Evolutionary conservation across 345 rosid species (phyloP).

Genomic region (Geranium brycei): DNA sequence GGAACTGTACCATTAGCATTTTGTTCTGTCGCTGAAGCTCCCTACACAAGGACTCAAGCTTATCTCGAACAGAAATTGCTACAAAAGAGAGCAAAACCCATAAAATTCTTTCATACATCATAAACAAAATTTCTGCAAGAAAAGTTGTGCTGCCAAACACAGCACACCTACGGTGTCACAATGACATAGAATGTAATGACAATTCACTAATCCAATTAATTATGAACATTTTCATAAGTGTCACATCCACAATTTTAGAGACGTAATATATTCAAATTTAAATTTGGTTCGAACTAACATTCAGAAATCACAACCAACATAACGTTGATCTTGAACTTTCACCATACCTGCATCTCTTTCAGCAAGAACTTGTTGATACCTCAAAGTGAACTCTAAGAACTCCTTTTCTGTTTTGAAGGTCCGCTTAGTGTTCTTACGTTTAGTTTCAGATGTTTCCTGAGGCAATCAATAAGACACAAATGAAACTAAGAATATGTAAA

Average conservation of each 20-base stretch:
- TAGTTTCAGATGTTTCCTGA: constrained; percentile 58
- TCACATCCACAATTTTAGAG: not conserved
- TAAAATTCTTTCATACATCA: not conserved
- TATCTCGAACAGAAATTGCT: constrained; percentile 78
- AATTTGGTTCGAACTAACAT: not conserved
- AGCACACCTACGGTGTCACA: too few relatives aligned
- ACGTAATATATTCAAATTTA: too few relatives aligned
- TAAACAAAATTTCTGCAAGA: not conserved
- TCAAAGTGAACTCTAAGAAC: constrained; percentile 66
- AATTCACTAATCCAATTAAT: too few relatives aligned
- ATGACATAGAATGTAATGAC: too few relatives aligned
- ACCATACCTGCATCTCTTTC: constrained; percentile 75
- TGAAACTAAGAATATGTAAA: not conserved
- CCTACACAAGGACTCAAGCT: constrained; percentile 83
- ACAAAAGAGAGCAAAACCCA: constrained; percentile 9
- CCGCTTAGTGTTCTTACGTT: constrained; percentile 57
- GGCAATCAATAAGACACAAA: constrained; percentile 3
- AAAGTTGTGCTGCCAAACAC: too few relatives aligned
- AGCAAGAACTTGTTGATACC: constrained; percentile 79
- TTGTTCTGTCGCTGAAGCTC: constrained; percentile 92
- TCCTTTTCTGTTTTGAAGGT: constrained; percentile 65
- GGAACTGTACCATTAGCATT: constrained; percentile 59
- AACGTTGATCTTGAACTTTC: not conserved
- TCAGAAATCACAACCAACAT: not conserved
- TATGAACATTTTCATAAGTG: not conserved